Evolutionary conservation across 306 rosid species (phyloP).

Genomic region (Medicago truncatula): MtrunA17r5.0-ANR NC_053045.1:58995001-58995500

Average conservation of each 20-base stretch:
- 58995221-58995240: not conserved
- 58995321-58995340: constrained; percentile 96
- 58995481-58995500: constrained; percentile 16
- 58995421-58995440: constrained; percentile 39
- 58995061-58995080: not conserved
- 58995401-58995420: constrained; percentile 77
- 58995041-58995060: not conserved
- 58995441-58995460: constrained; percentile 28
- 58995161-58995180: not conserved
- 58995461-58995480: constrained; percentile 6
- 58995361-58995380: constrained; percentile 94
- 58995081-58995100: constrained; percentile 15
- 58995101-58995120: constrained; percentile 28
- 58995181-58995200: constrained; percentile 7
- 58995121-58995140: constrained; percentile 26
- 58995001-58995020: constrained; percentile 29
- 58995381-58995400: constrained; percentile 90
- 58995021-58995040: constrained; percentile 24
- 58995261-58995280: constrained; percentile 30
- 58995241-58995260: constrained; percentile 20
- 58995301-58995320: constrained; percentile 92
- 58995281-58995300: constrained; percentile 37
- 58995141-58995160: constrained; percentile 6
- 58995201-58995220: constrained; percentile 8
- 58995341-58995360: constrained; percentile 93